Base-by-base conservation (phyloP, 768 basidiomycete genomes). In the Collybiopsis luxurians region DNA sequence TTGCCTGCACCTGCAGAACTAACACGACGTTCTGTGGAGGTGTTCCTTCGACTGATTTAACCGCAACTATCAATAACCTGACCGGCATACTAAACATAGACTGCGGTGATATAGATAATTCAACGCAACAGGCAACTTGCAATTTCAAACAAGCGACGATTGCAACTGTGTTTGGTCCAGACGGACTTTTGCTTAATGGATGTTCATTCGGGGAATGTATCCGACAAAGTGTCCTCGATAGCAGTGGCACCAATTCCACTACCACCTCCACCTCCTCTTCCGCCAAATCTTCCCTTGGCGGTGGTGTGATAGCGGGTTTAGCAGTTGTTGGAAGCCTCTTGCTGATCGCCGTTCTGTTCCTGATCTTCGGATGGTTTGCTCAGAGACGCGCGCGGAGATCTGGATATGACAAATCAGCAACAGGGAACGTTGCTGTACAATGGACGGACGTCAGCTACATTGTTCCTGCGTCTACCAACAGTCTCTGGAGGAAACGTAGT, bases 141-240 rank as follows among this genome's bases (percentile, higher is more conserved):
- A 68, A 79, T 11, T 97, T 98, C 78, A 80, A 89, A 65, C 92
- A 97, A 69, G 61, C 68, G 13, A 71, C 79, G 19, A 73, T 98
- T n/a, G 66, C 87, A 26, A 56, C 64, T 1, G 64, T 97, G 1
- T 96, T 98, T 63, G 94, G 94, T 7, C 60, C 78, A 0, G 65
- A 69, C 38, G 95, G 95, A 0, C 81, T 98, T n/a, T 62, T 76
- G 5, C 75, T 98, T 10, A 78, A 79, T 52, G 83, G 80, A 0
- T 98, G 95, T 69, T 75, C 73, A 0, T 95, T 89, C 62, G 95
- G 95, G 24, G 95, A 98, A 71, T 97, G 95, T 69, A 86, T 97
- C 15, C 73, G 80, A 2, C 93, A 96, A 67, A 80, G 78, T 56
- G 85, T 90, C 36, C 85, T 97, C 55, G 87, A 94, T 65, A 74